Evolutionary conservation across 1,284 basidiomycete genomes (phyloP), one percentile per base, ranked within the genome.

Genomic region (Pseudozyma sp.): DNA sequence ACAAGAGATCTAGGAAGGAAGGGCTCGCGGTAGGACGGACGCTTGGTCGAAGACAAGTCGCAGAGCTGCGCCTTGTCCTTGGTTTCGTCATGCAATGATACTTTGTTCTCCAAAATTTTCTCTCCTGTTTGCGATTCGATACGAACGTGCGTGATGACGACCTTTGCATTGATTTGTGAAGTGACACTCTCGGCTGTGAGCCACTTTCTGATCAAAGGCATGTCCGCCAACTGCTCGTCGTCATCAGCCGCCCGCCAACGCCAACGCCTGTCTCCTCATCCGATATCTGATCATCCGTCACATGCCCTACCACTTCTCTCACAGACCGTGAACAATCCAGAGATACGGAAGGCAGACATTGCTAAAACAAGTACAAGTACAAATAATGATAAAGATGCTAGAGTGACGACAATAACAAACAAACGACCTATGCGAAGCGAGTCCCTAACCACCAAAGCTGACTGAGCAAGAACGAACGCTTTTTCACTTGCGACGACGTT

Each of bases 401-500:
- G 6, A n/a, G 25, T n/a, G 13, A 40, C 21, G 42, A 59, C 18
- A 19, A 43, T 31, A 38, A 39, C 5, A 43, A 43, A 31, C 25
- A 6, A 31, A 31, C 25, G 25, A 31, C 25, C 25, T 31, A 31
- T 31, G 25, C 25, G 25, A 6, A 31, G 25, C 25, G 6, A 31
- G 6, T 31, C 25, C 25, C 25, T 31, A 31, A 3, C 3, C 25
- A 31, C 25, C 25, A 21, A 11, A 21, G 18, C 7, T 18, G 14
- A 47, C 48, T 3, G 50, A 25, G 38, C 40, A 40, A n/a, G 16
- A 13, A 42, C n/a, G 18, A 38, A 51, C n/a, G 13, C 13, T n/a
- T n/a, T n/a, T 18, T 14, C 43, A 70, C 67, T 63, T 67, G 51
- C 67, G 63, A 59, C 71, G 71, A 56, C 64, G 59, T 44, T 52